A percentile compares a stretch with the other conserved stretches of the same genome.
Conservation (phyloP, 352 stramenopile genomes). For the Phytophthora sansomeana region DNA sequence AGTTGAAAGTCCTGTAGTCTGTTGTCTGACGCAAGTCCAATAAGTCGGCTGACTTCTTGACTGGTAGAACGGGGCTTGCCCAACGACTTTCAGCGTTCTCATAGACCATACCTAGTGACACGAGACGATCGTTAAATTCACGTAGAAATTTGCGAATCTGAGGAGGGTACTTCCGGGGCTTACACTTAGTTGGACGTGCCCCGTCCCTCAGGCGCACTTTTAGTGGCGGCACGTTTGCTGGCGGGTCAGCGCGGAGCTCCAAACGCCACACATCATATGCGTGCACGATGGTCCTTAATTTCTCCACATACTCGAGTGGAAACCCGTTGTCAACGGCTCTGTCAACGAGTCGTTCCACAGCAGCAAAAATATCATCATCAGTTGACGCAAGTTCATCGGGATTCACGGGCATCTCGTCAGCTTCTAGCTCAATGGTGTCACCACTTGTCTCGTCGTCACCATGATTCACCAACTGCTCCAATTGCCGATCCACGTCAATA, state of each 20-base stretch:
- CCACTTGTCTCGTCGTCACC: background rate
- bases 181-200: constrained; percentile 4
- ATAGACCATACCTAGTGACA: constrained; percentile 13
- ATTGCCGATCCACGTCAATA: constrained; percentile 26
- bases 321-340: constrained; percentile 13
- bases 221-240: constrained; percentile 4
- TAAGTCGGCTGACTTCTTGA: background rate
- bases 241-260: constrained; percentile 10
- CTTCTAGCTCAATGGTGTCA: constrained; percentile 6
- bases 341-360: background rate
- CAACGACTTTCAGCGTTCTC: constrained; percentile 11
- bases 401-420: background rate
- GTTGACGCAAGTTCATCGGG: background rate
- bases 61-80: constrained; percentile 6
- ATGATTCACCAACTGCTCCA: constrained; percentile 11
- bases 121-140: constrained; percentile 12
- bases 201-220: constrained; percentile 2
- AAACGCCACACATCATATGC: constrained; percentile 6
- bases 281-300: background rate
- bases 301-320: constrained; percentile 6
- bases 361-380: constrained; percentile 3
- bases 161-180: background rate
- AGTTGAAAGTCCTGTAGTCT: constrained; percentile 8
- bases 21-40: constrained; percentile 7
- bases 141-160: constrained; percentile 1